Evolutionary conservation across 148 eudicot genomes (phyloP).

Genomic region (Beta vulgaris): DNA sequence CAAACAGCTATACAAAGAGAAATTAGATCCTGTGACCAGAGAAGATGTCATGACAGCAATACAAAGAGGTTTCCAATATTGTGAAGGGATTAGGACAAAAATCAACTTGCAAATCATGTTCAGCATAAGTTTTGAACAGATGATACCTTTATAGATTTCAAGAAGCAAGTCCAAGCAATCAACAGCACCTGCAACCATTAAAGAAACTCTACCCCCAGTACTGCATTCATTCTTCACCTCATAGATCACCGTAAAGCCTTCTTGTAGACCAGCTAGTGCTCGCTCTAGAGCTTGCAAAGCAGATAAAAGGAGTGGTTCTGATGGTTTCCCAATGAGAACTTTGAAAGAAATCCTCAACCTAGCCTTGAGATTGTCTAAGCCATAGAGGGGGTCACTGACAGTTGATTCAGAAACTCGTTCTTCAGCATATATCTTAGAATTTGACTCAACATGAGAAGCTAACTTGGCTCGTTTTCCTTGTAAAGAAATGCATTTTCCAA

Average conservation of each 20-base stretch:
- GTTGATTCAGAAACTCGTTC: conserved; percentile 28
- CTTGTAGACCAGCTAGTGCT: conserved; percentile 62
- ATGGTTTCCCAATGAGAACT: conserved; percentile 53
- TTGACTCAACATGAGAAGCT: conserved; percentile 69
- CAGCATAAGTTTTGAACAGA: not conserved
- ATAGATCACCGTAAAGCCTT: conserved; percentile 47
- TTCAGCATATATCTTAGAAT: conserved; percentile 42
- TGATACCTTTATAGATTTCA: conserved; percentile 74
- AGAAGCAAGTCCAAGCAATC: conserved; percentile 81
- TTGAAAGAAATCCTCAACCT: conserved; percentile 66
- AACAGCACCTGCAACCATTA: conserved; percentile 75
- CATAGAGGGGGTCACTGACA: conserved; percentile 29
- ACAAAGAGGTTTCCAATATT: not conserved
- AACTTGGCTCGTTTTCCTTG: conserved; percentile 72
- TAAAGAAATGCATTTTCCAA: conserved; percentile 82
- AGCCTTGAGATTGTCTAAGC: conserved; percentile 53
- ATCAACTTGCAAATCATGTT: not conserved
- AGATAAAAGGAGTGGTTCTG: conserved; percentile 55
- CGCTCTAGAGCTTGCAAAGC: conserved; percentile 59
- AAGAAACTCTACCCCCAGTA: conserved; percentile 64
- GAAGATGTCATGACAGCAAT: not conserved
- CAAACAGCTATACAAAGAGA: not conserved
- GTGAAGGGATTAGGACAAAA: not conserved
- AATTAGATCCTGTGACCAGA: not conserved
- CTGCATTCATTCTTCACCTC: conserved; percentile 49